Evolutionary conservation across 176 grass and related monocot genomes (phyloP).

Genomic region (Luzula sylvatica): DNA sequence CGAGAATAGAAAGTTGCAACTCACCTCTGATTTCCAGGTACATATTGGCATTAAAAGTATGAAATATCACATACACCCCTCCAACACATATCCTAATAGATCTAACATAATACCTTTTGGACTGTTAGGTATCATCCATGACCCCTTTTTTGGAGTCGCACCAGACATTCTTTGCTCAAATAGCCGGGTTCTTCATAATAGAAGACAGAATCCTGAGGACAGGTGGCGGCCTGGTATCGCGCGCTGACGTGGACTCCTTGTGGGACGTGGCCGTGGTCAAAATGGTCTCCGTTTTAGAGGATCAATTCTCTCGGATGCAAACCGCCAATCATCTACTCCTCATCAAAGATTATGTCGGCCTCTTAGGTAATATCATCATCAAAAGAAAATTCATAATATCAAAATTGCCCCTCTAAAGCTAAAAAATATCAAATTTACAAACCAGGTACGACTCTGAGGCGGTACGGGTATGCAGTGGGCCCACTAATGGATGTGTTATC

Average conservation of each 20-base stretch:
- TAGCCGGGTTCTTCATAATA: constrained; percentile 93
- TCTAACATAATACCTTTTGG: neutral
- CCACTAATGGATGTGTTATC: constrained; percentile 76
- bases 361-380: constrained; percentile 11
- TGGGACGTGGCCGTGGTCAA: constrained; percentile 86
- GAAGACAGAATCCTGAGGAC: constrained; percentile 89
- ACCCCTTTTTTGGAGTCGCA: constrained; percentile 94
- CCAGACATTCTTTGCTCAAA: constrained; percentile 94
- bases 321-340: constrained; percentile 95
- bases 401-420: too few species aligned
- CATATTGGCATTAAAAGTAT: too few species aligned
- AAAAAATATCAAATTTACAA: too few species aligned
- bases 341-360: constrained; percentile 85
- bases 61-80: too few species aligned
- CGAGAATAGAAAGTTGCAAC: constrained; percentile 95
- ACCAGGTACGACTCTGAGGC: constrained; percentile 61
- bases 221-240: constrained; percentile 64
- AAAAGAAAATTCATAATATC: too few species aligned
- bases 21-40: constrained; percentile 74
- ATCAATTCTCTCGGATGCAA: constrained; percentile 94
- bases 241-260: constrained; percentile 67
- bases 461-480: constrained; percentile 87
- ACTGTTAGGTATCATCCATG: constrained; percentile 62
- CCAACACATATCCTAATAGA: too few species aligned
- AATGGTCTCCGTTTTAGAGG: constrained; percentile 89